Percentiles rank a stretch among this genome's conserved stretches.
Evolutionary conservation across 2,329 filamentous ascomycete species (phyloP).

Genomic region (Microdochium bolleyi): DNA sequence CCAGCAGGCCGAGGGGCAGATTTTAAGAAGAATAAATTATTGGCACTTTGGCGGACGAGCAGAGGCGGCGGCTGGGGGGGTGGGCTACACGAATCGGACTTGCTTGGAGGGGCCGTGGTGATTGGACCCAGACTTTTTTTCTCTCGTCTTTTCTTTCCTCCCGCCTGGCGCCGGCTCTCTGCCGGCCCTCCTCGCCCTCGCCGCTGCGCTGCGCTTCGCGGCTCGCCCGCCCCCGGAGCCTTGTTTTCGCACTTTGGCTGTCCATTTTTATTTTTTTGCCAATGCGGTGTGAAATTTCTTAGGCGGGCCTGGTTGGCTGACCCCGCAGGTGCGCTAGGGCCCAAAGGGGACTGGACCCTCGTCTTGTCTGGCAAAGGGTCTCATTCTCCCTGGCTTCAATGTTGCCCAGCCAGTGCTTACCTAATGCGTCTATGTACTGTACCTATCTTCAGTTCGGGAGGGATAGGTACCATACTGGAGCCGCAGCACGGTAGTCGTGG

Average conservation of each 20-base stretch:
- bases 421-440: too few species aligned
- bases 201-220: not conserved
- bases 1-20: constrained; percentile 5
- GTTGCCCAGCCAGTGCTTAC: too few species aligned
- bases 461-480: too few species aligned
- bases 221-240: not conserved
- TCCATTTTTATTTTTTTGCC: not conserved
- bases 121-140: not conserved
- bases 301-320: not conserved
- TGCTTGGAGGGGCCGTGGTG: not conserved
- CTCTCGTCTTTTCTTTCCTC: not conserved
- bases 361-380: not conserved
- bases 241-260: not conserved
- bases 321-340: not conserved
- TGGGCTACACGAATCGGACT: not conserved
- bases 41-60: not conserved
- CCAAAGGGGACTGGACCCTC: not conserved
- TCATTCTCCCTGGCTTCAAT: not conserved
- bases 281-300: constrained; percentile 1
- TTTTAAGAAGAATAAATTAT: constrained; percentile 1
- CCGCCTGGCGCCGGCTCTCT: not conserved
- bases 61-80: not conserved
- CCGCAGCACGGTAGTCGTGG: too few species aligned
- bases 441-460: too few species aligned
- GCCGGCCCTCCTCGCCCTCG: not conserved